Conservation (phyloP, 2,329 filamentous ascomycete species). For the Colletotrichum viniferum region DNA sequence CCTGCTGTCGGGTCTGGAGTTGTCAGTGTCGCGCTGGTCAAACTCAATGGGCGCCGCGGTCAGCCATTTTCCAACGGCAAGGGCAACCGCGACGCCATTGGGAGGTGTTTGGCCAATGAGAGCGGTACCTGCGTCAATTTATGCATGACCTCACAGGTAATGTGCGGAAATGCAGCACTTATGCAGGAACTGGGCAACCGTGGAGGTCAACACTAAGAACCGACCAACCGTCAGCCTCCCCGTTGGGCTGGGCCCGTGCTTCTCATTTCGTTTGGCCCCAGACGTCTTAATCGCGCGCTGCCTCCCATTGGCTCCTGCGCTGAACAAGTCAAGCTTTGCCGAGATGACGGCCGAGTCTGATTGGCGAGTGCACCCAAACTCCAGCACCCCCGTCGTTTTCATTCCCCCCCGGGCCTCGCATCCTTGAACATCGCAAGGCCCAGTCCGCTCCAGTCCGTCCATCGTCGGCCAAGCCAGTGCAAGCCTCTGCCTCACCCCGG, state of each 20-base stretch:
- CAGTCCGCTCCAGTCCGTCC: neutral
- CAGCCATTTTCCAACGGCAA: neutral
- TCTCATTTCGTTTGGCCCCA: conserved; percentile 15
- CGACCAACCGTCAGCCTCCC: neutral
- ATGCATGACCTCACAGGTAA: neutral
- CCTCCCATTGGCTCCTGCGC: conserved; percentile 7
- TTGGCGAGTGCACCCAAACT: conserved; percentile 2
- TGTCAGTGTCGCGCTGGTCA: neutral
- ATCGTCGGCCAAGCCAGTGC: neutral
- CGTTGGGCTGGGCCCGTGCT: neutral
- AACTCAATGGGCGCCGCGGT: neutral
- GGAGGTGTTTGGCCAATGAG: neutral
- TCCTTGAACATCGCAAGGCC: conserved; percentile 1
- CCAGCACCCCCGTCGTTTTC: neutral
- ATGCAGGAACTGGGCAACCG: conserved; percentile 11
- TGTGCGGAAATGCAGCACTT: conserved; percentile 10
- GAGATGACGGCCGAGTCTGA: conserved; percentile 18
- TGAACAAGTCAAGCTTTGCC: conserved; percentile 18
- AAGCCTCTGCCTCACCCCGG: neutral
- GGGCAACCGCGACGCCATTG: neutral
- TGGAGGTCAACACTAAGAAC: neutral
- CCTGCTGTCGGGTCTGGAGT: neutral
- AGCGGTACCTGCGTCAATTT: neutral
- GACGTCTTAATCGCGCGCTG: conserved; percentile 7
- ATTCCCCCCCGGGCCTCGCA: conserved; percentile 11